A percentile compares a stretch with the other conserved stretches of the same genome.
Evolutionary conservation across 352 stramenopile species (phyloP).

Genomic region (Poterioochromonas sp.): DNA sequence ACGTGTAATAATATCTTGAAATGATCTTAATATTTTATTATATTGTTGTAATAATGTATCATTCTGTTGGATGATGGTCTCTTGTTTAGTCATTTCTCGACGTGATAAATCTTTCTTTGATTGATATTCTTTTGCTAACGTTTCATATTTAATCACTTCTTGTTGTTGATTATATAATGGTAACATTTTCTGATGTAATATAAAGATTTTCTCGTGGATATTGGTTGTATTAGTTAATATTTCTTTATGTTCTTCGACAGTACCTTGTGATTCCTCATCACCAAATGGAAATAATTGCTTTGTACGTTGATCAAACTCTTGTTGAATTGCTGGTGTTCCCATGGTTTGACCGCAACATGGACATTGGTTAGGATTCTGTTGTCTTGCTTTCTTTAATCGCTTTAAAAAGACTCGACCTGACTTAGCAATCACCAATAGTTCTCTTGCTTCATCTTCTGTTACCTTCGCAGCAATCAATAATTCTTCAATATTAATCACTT

Average conservation of each 20-base stretch:
- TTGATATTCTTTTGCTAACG: background rate
- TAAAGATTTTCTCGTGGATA: background rate
- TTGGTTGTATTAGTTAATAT: background rate
- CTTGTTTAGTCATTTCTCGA: background rate
- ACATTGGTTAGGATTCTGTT: background rate
- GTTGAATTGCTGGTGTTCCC: background rate
- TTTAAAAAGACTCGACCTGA: background rate
- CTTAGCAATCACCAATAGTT: constrained; percentile 3
- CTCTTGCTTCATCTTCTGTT: constrained; percentile 20
- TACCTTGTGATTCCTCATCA: background rate
- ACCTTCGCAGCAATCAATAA: background rate
- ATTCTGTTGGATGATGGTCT: background rate
- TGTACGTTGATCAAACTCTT: background rate
- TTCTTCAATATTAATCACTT: background rate
- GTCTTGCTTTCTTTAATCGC: background rate
- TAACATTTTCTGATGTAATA: background rate
- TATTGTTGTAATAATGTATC: background rate
- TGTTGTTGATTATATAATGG: background rate
- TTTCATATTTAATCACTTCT: background rate
- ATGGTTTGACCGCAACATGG: constrained; percentile 6
- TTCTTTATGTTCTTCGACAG: constrained; percentile 12
- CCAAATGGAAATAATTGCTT: background rate
- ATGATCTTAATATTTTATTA: background rate
- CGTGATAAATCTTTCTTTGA: background rate
- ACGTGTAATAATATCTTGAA: background rate